These are phyloP conservation scores for Cairneyella variabilis DNA, from an alignment of 495 filamentous ascomycete species.

Conservation along the genomic window DNA sequence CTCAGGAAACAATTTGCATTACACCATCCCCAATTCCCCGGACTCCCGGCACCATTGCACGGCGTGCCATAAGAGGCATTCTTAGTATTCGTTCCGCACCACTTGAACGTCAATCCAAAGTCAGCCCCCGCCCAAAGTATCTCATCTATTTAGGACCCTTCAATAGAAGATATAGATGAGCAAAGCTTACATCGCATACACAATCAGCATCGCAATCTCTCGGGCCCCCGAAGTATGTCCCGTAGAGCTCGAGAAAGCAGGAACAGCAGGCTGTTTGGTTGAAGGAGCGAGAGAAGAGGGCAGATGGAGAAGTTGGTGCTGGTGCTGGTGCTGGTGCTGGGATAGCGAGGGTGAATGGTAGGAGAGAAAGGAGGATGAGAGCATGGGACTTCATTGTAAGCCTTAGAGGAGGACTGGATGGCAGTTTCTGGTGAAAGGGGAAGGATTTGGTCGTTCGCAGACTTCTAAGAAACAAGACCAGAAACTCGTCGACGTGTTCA, in stretches of 20 bases:
- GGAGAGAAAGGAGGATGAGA: background rate
- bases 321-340: background rate
- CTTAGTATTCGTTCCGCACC: background rate
- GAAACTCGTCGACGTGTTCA: background rate
- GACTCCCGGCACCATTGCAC: background rate
- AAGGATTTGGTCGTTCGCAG: too few species aligned
- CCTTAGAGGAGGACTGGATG: background rate
- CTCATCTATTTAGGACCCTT: too few species aligned
- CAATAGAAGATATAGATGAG: too few species aligned
- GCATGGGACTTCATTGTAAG: background rate
- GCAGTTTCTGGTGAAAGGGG: too few species aligned
- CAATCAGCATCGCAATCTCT: background rate
- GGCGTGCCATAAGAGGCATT: background rate
- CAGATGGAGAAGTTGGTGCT: background rate
- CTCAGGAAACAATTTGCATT: background rate
- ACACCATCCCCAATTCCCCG: background rate
- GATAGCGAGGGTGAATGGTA: background rate
- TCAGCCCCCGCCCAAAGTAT: too few species aligned
- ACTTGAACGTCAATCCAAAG: too few species aligned
- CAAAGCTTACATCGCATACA: too few species aligned
- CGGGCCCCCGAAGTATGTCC: background rate
- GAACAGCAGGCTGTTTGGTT: background rate
- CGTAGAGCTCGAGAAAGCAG: background rate
- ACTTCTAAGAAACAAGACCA: background rate
- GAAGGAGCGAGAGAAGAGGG: background rate